Evolutionary conservation across 1,284 basidiomycete genomes (phyloP).

Genomic region (Tranzscheliella williamsii): DNA sequence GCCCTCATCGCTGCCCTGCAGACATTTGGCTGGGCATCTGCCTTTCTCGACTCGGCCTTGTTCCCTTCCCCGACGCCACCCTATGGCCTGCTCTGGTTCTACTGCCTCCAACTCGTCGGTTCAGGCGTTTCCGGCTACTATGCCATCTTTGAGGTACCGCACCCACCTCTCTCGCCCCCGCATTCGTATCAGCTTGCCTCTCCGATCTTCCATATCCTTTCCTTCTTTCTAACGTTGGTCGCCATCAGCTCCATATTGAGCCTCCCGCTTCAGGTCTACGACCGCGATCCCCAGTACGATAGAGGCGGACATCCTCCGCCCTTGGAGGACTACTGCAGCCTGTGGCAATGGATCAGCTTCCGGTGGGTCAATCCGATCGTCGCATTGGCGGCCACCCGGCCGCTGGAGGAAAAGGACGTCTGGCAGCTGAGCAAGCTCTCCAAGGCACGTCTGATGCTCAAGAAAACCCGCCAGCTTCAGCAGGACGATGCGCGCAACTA

Average conservation of each 20-base stretch:
- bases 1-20: conserved; percentile 8
- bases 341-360: conserved; percentile 78
- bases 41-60: conserved; percentile 2
- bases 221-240: too few relatives aligned
- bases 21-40: conserved; percentile 10
- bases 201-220: too few relatives aligned
- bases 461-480: conserved; percentile 19
- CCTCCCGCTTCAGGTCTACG: conserved; percentile 28
- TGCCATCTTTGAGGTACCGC: too few relatives aligned
- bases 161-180: too few relatives aligned
- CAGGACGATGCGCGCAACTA: conserved; percentile 4
- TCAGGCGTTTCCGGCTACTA: too few relatives aligned
- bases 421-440: conserved; percentile 30
- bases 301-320: conserved; percentile 60
- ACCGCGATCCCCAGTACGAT: conserved; percentile 15
- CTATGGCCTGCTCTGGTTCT: too few relatives aligned
- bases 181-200: too few relatives aligned
- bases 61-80: too few relatives aligned
- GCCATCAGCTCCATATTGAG: too few relatives aligned
- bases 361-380: conserved; percentile 68
- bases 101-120: too few relatives aligned
- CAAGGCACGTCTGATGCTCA: conserved; percentile 18
- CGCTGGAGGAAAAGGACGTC: conserved; percentile 37
- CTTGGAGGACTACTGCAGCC: conserved; percentile 74
- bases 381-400: conserved; percentile 4